Conservation (phyloP, 257 asterid genomes). For the Thymus quinquecostatus region DNA sequence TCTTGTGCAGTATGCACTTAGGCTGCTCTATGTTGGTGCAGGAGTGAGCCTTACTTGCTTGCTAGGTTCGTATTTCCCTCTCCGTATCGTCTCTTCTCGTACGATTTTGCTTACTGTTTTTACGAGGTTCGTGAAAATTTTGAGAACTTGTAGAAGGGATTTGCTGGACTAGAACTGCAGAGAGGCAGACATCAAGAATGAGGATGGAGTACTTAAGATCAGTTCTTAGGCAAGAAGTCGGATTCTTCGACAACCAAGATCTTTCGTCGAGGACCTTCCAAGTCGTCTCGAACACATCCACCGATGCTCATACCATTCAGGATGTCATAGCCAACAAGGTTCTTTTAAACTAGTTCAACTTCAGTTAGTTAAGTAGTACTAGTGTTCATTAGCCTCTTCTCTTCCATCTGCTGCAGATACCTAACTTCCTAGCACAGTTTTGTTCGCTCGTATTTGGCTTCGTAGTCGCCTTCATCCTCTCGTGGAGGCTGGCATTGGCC, state of each 20-base stretch:
- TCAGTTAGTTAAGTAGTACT: not conserved
- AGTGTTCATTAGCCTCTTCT: not conserved
- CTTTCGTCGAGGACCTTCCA: conserved; percentile 40
- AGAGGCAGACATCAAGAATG: conserved; percentile 54
- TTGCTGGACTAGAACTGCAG: conserved; percentile 61
- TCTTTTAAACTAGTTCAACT: not conserved
- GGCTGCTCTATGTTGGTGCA: conserved; percentile 41
- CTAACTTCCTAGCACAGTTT: conserved; percentile 43
- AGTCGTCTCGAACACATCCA: conserved; percentile 41
- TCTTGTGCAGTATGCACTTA: conserved; percentile 44
- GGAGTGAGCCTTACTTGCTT: conserved; percentile 41
- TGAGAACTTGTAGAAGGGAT: conserved; percentile 41
- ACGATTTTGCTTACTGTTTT: not conserved
- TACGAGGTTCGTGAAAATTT: not conserved
- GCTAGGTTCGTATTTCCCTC: conserved; percentile 28
- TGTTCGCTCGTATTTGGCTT: conserved; percentile 36
- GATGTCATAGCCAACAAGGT: conserved; percentile 50
- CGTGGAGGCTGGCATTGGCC: conserved; percentile 51
- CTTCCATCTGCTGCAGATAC: conserved; percentile 39
- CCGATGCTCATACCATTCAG: conserved; percentile 47
- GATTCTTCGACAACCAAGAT: conserved; percentile 48
- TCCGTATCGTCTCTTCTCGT: not conserved
- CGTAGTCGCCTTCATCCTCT: conserved; percentile 41
- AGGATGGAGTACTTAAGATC: conserved; percentile 43
- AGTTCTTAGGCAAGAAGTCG: conserved; percentile 53